Percentiles rank a stretch among this genome's conserved stretches.
Evolutionary conservation across 2,329 filamentous ascomycete genomes (phyloP).

Genomic region (Sclerotinia minor): DNA sequence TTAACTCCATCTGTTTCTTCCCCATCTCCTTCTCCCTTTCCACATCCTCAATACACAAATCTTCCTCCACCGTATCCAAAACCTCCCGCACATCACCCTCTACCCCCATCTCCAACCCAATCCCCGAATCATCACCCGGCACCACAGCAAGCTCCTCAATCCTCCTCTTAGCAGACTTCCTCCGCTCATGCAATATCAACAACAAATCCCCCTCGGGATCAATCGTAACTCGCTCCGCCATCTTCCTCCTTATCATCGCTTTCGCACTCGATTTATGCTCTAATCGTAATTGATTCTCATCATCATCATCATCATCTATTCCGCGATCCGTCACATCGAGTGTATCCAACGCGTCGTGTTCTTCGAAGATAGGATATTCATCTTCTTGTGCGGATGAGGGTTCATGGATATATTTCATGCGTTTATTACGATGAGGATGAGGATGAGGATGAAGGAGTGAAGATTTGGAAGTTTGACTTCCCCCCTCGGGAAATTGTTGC

Average conservation of each 20-base stretch:
- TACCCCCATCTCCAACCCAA: constrained; percentile 5
- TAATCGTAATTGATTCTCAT: constrained; percentile 15
- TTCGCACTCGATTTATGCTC: constrained; percentile 7
- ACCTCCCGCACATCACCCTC: background rate
- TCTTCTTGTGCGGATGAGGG: background rate
- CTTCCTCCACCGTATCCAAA: background rate
- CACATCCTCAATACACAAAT: background rate
- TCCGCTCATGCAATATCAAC: constrained; percentile 13
- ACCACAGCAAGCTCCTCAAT: background rate
- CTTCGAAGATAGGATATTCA: background rate
- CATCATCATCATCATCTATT: background rate
- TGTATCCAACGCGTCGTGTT: background rate
- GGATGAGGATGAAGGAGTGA: too few species aligned
- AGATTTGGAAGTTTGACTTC: background rate
- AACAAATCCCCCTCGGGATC: constrained; percentile 22
- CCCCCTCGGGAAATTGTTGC: constrained; percentile 7
- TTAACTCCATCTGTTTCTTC: background rate
- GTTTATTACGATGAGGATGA: constrained; percentile 18
- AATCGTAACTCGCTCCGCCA: constrained; percentile 9
- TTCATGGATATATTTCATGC: constrained; percentile 12
- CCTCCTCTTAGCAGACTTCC: background rate
- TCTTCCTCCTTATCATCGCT: constrained; percentile 6
- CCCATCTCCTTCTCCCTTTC: background rate
- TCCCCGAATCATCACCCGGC: constrained; percentile 13
- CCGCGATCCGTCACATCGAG: background rate